phyloP scores from a whole-genome alignment of 192 early-diverging fungal genomes.

The Linnemannia elongata region DNA sequence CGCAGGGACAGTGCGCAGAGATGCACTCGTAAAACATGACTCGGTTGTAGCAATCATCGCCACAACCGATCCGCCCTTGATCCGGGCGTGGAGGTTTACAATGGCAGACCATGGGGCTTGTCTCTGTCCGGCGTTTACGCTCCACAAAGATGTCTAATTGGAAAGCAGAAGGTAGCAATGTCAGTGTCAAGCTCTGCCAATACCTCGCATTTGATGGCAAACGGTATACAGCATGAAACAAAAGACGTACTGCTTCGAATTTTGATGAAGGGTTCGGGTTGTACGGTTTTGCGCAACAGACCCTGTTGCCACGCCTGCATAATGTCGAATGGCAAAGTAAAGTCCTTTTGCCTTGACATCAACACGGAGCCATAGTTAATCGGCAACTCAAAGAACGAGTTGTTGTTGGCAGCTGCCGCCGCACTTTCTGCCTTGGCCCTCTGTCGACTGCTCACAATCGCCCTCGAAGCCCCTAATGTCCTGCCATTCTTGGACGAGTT shows the following conservation, averaged over 20 bases:
- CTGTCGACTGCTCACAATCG: conserved; percentile 7
- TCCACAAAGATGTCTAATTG: conserved; percentile 81
- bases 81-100: conserved; percentile 69
- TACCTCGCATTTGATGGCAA: background rate
- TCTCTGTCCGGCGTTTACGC: conserved; percentile 70
- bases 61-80: conserved; percentile 71
- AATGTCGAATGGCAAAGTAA: conserved; percentile 77
- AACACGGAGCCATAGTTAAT: conserved; percentile 72
- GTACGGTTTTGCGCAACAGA: conserved; percentile 31
- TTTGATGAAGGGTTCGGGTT: conserved; percentile 64
- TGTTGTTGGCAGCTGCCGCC: background rate
- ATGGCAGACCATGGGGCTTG: conserved; percentile 67
- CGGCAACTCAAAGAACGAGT: conserved; percentile 67
- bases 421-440: background rate
- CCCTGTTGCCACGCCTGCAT: conserved; percentile 60
- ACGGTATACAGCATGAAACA: background rate
- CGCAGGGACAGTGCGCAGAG: conserved; percentile 74
- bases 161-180: background rate
- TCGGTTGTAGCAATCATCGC: conserved; percentile 80
- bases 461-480: background rate
- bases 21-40: conserved; percentile 85
- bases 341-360: conserved; percentile 69
- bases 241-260: conserved; percentile 68
- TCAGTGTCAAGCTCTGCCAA: background rate
- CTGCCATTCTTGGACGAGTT: conserved; percentile 14